Conservation (phyloP, 179 eudicot species). For the Silene vulgaris region DNA sequence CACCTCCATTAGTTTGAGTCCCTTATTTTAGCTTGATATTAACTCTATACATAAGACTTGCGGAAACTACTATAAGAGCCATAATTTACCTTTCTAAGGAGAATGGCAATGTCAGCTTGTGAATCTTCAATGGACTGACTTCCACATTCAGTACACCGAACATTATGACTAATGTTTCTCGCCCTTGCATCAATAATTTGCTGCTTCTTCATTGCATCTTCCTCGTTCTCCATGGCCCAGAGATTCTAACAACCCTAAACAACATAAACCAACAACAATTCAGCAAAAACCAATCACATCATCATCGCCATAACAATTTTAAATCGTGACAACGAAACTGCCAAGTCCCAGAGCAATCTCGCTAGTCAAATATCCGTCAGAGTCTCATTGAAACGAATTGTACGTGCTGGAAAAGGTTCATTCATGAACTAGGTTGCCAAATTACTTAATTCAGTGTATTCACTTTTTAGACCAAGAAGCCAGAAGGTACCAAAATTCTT, state of each 20-base stretch:
- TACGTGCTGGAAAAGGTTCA: background rate
- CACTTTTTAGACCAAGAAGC: background rate
- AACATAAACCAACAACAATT: background rate
- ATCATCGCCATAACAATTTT: background rate
- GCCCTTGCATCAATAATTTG: constrained; percentile 86
- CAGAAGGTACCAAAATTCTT: background rate
- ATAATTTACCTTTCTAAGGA: constrained; percentile 65
- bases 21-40: background rate
- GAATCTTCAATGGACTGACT: constrained; percentile 99
- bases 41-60: background rate
- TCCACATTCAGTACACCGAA: constrained; percentile 94
- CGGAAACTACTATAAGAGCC: background rate
- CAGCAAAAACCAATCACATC: background rate
- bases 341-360: background rate
- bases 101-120: constrained; percentile 93
- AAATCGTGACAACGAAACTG: background rate
- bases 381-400: background rate
- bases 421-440: no score
- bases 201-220: constrained; percentile 49
- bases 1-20: no score
- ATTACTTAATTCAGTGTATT: no score
- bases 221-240: constrained; percentile 45
- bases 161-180: constrained; percentile 93
- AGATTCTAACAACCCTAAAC: background rate
- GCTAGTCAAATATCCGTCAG: background rate